Evolutionary conservation across 1,284 basidiomycete species (phyloP).

Genomic region (Puccinia hordei): DNA sequence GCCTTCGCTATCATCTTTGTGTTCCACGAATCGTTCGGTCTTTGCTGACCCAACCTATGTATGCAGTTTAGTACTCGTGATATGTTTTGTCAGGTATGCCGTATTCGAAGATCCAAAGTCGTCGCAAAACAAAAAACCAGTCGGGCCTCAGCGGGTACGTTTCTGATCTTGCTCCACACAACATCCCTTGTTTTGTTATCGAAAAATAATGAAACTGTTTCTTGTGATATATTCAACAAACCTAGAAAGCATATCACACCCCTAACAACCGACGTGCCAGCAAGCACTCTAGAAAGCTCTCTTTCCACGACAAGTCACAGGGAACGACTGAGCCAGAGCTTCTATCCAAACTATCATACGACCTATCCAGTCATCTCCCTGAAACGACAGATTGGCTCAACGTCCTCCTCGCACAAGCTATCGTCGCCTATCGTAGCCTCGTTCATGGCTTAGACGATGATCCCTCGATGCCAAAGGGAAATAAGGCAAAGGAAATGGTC

Average conservation of each 20-base stretch:
- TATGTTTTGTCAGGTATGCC: slow-evolving; percentile 64
- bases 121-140: too few species aligned
- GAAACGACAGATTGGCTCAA: slow-evolving; percentile 66
- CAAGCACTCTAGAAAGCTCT: slow-evolving; percentile 55
- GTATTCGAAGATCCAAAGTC: slow-evolving; percentile 63
- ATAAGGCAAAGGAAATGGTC: slow-evolving; percentile 54
- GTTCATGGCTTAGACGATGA: slow-evolving; percentile 27
- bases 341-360: slow-evolving; percentile 63
- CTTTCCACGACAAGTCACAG: slow-evolving; percentile 57
- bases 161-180: too few species aligned
- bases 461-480: slow-evolving; percentile 28
- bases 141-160: too few species aligned
- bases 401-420: slow-evolving; percentile 64
- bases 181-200: too few species aligned
- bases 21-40: too few species aligned
- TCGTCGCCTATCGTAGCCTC: slow-evolving; percentile 57
- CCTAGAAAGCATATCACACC: not conserved
- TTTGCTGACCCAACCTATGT: slow-evolving; percentile 25
- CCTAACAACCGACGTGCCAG: slow-evolving; percentile 27
- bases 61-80: slow-evolving; percentile 58
- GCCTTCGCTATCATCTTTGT: slow-evolving; percentile 16
- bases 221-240: too few species aligned
- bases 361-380: slow-evolving; percentile 63
- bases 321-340: slow-evolving; percentile 57
- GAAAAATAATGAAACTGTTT: too few species aligned